Conservation (phyloP, 306 rosid genomes). For the Quillaja saponaria region DNA sequence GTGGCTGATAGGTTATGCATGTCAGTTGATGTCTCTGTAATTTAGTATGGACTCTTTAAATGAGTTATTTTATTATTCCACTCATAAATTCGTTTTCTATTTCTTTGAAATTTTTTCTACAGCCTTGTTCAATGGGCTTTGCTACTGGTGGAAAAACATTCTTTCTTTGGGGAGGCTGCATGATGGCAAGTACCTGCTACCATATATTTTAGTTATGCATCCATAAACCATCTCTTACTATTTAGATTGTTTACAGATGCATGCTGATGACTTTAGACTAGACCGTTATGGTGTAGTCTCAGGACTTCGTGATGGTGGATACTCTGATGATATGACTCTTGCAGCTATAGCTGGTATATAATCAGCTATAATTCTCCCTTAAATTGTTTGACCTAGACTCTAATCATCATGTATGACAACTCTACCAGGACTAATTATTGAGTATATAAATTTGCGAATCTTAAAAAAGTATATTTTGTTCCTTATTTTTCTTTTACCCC, state of each 20-base stretch:
- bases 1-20: conserved; percentile 6
- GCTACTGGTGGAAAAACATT: conserved; percentile 99
- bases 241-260: conserved; percentile 71
- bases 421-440: not conserved
- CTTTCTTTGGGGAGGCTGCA: conserved; percentile 99
- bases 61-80: conserved; percentile 1
- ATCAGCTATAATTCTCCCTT: conserved; percentile 4
- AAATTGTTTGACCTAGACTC: not conserved
- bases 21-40: conserved; percentile 12
- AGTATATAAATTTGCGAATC: not conserved
- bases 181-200: conserved; percentile 80
- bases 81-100: conserved; percentile 17
- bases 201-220: conserved; percentile 14
- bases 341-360: conserved; percentile 87
- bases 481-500: not conserved
- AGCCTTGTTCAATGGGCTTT: conserved; percentile 99
- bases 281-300: conserved; percentile 81
- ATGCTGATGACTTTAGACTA: conserved; percentile 82
- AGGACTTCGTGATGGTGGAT: conserved; percentile 87
- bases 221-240: conserved; percentile 29
- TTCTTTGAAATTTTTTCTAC: conserved; percentile 19
- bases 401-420: conserved; percentile 4
- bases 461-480: not conserved
- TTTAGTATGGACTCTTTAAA: not conserved
- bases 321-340: conserved; percentile 99